These are phyloP conservation scores for Pseudonitzschia multiseries DNA, from an alignment of 108 stramenopile genomes.

Conservation along the genomic window DNA sequence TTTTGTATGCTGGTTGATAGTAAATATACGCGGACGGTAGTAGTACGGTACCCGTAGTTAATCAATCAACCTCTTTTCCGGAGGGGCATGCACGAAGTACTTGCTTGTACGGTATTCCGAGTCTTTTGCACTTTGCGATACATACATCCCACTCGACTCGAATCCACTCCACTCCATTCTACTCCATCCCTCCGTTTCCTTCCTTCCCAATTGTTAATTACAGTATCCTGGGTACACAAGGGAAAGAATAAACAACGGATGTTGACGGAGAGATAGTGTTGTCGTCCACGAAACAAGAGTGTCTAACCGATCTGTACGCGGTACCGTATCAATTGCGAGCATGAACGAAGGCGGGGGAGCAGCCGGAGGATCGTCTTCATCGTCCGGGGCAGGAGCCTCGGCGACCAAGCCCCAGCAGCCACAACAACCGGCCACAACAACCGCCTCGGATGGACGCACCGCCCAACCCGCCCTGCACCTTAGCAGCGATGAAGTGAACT, in stretches of 20 bases:
- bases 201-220: not conserved
- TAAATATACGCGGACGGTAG: too few species aligned
- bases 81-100: too few species aligned
- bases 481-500: constrained; percentile 93
- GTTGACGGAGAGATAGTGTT: not conserved
- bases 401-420: not conserved
- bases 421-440: not conserved
- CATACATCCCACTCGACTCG: too few species aligned
- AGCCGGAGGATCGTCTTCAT: not conserved
- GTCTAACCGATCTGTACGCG: too few species aligned
- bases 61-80: too few species aligned
- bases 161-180: too few species aligned
- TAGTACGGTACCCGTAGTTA: too few species aligned
- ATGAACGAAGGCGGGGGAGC: constrained; percentile 1
- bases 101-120: too few species aligned
- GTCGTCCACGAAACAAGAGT: not conserved
- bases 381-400: not conserved
- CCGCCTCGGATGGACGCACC: not conserved
- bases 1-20: too few species aligned
- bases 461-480: constrained; percentile 44
- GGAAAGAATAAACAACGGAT: not conserved
- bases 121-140: too few species aligned
- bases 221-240: not conserved
- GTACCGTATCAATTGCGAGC: not conserved
- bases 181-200: too few species aligned